A percentile compares a stretch with the other conserved stretches of the same genome.
Evolutionary conservation across 176 grass and related monocot species (phyloP).

Genomic region (Cenchrus purpureus): DNA sequence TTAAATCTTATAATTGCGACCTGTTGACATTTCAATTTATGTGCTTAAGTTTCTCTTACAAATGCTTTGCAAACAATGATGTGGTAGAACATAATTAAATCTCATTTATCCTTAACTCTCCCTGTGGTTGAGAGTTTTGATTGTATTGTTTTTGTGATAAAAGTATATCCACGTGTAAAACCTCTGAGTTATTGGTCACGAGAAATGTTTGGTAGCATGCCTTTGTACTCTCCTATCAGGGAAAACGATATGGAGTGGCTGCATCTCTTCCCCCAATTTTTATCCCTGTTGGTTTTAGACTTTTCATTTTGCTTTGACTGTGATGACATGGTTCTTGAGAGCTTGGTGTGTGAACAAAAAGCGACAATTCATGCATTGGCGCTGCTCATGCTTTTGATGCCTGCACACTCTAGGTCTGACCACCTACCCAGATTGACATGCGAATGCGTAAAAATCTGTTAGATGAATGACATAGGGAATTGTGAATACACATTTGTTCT

Average conservation of each 20-base stretch:
- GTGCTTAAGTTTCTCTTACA: not conserved
- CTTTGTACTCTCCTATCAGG: not conserved
- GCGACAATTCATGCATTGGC: not conserved
- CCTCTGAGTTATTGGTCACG: not conserved
- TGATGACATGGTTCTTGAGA: not conserved
- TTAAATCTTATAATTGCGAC: constrained; percentile 3
- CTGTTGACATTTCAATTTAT: not conserved
- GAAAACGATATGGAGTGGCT: not conserved
- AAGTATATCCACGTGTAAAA: not conserved
- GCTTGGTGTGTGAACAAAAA: constrained; percentile 25
- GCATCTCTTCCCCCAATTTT: not conserved
- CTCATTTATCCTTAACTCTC: not conserved
- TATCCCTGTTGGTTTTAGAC: not conserved
- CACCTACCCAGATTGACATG: not conserved
- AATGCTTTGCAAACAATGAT: constrained; percentile 10
- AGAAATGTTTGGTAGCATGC: not conserved
- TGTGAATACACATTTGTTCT: not conserved
- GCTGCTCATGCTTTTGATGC: not conserved
- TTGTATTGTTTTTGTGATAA: not conserved
- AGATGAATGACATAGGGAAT: not conserved
- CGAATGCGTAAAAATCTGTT: not conserved
- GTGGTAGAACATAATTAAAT: not conserved
- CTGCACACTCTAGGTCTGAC: not conserved
- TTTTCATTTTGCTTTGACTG: constrained; percentile 7
- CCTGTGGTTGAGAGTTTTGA: not conserved